Evolutionary conservation across 495 filamentous ascomycete genomes (phyloP).

Genomic region (Xylaria cubensis): DNA sequence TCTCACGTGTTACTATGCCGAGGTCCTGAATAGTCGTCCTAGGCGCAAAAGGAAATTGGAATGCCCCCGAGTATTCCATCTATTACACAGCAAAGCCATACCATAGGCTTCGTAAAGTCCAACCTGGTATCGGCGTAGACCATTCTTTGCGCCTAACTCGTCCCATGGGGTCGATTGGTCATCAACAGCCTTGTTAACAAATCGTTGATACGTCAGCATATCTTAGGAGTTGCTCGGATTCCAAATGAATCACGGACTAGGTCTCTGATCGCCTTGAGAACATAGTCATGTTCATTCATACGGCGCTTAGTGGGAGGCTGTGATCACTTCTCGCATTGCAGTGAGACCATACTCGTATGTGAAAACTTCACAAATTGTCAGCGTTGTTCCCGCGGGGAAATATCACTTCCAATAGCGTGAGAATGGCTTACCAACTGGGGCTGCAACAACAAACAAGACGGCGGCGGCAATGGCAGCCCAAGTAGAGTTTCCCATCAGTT

Average conservation of each 20-base stretch:
- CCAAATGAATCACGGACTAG: background rate
- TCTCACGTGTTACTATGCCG: background rate
- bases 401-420: background rate
- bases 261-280: background rate
- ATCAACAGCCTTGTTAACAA: background rate
- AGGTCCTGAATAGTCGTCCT: background rate
- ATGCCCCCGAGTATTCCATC: background rate
- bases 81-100: background rate
- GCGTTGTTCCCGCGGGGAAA: background rate
- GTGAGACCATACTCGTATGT: slow-evolving; percentile 51
- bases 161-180: background rate
- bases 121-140: background rate
- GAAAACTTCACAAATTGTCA: slow-evolving; percentile 47
- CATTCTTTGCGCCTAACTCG: background rate
- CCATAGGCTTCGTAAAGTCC: background rate
- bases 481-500: slow-evolving; percentile 35
- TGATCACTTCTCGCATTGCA: slow-evolving; percentile 51
- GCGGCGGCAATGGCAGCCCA: slow-evolving; percentile 45
- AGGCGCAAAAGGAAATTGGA: background rate
- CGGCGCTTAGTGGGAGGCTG: slow-evolving; percentile 42
- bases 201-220: background rate
- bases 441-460: slow-evolving; percentile 43
- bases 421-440: slow-evolving; percentile 45
- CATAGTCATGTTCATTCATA: background rate
- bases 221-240: background rate